Evolutionary conservation across 129 eudicot genomes (phyloP).

Genomic region (Scalesia atractyloides): DNA sequence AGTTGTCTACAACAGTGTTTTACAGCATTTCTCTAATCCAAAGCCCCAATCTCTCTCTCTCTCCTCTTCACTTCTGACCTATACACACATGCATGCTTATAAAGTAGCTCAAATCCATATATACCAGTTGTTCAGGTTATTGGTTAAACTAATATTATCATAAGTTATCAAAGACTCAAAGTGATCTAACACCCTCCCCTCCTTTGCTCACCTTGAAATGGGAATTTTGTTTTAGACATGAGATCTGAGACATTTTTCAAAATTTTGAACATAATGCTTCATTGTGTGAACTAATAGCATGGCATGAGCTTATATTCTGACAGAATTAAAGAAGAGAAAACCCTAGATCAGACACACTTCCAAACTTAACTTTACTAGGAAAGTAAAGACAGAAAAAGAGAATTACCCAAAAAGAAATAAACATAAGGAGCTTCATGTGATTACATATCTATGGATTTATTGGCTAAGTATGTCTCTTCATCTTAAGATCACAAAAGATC

Average conservation of each 20-base stretch:
- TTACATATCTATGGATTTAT: slow-evolving; percentile 35
- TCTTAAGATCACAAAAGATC: slow-evolving; percentile 31
- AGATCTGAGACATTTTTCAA: slow-evolving; percentile 29
- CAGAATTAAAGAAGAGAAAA: slow-evolving; percentile 27
- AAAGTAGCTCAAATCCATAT: slow-evolving; percentile 18
- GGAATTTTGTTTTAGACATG: slow-evolving; percentile 18
- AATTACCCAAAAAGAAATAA: slow-evolving; percentile 29
- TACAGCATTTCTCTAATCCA: slow-evolving; percentile 15
- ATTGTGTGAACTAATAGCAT: slow-evolving; percentile 8
- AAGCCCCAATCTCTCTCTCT: slow-evolving; percentile 23
- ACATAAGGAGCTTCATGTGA: slow-evolving; percentile 24
- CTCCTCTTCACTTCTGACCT: slow-evolving; percentile 11
- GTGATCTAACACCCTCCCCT: slow-evolving; percentile 6
- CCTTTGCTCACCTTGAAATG: not conserved
- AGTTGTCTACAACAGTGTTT: slow-evolving; percentile 32
- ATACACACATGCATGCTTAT: slow-evolving; percentile 21
- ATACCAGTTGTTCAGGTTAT: slow-evolving; percentile 2
- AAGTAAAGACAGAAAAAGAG: slow-evolving; percentile 31
- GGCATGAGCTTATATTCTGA: slow-evolving; percentile 28
- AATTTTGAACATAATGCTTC: slow-evolving; percentile 24
- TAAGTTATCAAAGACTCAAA: slow-evolving; percentile 3
- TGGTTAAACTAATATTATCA: slow-evolving; percentile 1
- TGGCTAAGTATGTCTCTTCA: slow-evolving; percentile 27
- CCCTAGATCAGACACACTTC: slow-evolving; percentile 51
- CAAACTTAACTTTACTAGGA: slow-evolving; percentile 37